These are phyloP conservation scores for Ceratocystis variospora DNA, from an alignment of 2,329 filamentous ascomycete species.

Conservation along the genomic window DNA sequence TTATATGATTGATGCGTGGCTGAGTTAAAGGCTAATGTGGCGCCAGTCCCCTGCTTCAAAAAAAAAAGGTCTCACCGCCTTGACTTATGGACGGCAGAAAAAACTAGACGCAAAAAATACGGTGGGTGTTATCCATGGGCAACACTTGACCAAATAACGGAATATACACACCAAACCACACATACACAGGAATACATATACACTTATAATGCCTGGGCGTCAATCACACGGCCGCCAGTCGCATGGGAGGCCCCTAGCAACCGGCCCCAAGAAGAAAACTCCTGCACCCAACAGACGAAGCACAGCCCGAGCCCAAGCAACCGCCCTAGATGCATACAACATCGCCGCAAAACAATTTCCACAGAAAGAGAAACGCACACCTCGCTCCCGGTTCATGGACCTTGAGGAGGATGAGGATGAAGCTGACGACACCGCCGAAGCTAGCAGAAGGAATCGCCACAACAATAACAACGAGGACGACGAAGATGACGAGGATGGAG, in stretches of 20 bases:
- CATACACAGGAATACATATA: slow-evolving; percentile 7
- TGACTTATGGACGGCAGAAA: slow-evolving; percentile 20
- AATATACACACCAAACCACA: neutral
- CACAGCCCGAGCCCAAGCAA: slow-evolving; percentile 36
- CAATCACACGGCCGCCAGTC: slow-evolving; percentile 45
- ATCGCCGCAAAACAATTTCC: slow-evolving; percentile 42
- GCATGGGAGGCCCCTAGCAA: slow-evolving; percentile 29
- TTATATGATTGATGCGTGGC: neutral
- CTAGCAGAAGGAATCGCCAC: slow-evolving; percentile 30
- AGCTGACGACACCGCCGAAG: slow-evolving; percentile 12
- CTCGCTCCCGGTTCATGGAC: slow-evolving; percentile 39
- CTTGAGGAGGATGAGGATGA: slow-evolving; percentile 27
- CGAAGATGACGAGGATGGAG: slow-evolving; percentile 40
- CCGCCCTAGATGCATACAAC: slow-evolving; percentile 43
- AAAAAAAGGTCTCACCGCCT: slow-evolving; percentile 20
- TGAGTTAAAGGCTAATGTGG: neutral
- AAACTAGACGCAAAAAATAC: slow-evolving; percentile 15
- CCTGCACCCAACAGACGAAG: slow-evolving; percentile 29
- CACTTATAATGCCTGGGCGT: slow-evolving; percentile 40
- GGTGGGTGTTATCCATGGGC: neutral
- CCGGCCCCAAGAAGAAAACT: slow-evolving; percentile 20
- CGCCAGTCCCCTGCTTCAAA: slow-evolving; percentile 14
- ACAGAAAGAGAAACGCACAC: slow-evolving; percentile 34
- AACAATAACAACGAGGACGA: slow-evolving; percentile 35
- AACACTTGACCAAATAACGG: slow-evolving; percentile 3